phyloP scores from a whole-genome alignment of 805 yeast genomes.

The Yarrowia osloensis region DNA sequence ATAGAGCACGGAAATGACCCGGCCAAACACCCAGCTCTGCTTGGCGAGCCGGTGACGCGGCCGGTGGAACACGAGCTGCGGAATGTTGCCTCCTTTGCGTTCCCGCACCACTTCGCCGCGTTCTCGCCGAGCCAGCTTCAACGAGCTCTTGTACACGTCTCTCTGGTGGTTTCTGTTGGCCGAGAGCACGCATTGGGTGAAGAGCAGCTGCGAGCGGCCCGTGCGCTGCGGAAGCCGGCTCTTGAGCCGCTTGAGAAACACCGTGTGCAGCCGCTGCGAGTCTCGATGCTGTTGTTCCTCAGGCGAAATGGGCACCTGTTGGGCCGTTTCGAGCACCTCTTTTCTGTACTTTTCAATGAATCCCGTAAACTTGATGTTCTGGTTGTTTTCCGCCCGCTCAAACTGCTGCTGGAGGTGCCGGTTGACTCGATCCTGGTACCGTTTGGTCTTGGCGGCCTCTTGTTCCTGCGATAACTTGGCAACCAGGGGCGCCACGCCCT shows the following conservation, averaged over 20 bases:
- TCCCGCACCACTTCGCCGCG: not conserved
- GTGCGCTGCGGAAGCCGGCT: not conserved
- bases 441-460: not conserved
- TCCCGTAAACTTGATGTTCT: not conserved
- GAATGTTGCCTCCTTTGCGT: not conserved
- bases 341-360: not conserved
- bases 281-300: constrained; percentile 15
- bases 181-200: constrained; percentile 10
- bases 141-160: not conserved
- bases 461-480: not conserved
- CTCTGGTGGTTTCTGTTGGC: constrained; percentile 22
- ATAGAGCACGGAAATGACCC: not conserved
- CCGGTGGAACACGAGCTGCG: not conserved
- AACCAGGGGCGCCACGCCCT: constrained; percentile 1
- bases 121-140: not conserved
- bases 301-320: not conserved
- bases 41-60: not conserved
- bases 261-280: not conserved
- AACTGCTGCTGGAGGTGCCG: not conserved
- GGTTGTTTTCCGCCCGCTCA: not conserved
- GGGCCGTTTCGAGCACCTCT: not conserved
- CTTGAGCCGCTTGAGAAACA: not conserved
- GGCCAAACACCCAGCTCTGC: constrained; percentile 2
- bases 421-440: not conserved
- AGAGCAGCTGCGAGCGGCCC: not conserved